Evolutionary conservation across 2,329 filamentous ascomycete genomes (phyloP).

Genomic region (Byssothecium circinans): DNA sequence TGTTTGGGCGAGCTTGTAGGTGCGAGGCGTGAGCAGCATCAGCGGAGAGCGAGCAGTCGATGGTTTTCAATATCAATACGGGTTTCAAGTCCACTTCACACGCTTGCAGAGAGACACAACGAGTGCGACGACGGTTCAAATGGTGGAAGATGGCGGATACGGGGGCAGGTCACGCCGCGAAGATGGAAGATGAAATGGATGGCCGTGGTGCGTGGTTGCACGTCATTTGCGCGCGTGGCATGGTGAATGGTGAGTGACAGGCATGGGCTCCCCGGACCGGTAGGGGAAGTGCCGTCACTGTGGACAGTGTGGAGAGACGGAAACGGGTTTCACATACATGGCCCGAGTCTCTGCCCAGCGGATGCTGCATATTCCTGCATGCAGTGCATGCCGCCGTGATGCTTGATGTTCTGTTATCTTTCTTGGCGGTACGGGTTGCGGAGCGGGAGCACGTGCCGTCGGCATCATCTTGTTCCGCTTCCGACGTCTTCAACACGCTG

Average conservation of each 20-base stretch:
- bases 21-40: constrained; percentile 48
- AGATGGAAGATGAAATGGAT: background rate
- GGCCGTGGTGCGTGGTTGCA: background rate
- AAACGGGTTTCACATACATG: constrained; percentile 1
- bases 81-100: background rate
- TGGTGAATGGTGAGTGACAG: background rate
- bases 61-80: no score
- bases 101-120: background rate
- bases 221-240: constrained; percentile 17
- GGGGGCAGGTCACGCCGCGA: constrained; percentile 2
- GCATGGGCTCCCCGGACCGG: constrained; percentile 1
- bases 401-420: background rate
- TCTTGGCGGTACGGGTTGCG: background rate
- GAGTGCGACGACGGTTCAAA: constrained; percentile 4
- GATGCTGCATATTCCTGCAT: background rate
- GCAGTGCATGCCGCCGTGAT: background rate
- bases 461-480: background rate
- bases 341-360: background rate
- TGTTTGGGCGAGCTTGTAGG: constrained; percentile 42
- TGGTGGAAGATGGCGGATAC: background rate
- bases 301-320: background rate
- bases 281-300: background rate
- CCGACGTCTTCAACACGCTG: no score
- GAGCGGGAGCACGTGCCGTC: background rate
- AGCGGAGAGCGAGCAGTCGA: constrained; percentile 27